Conservation (phyloP, 306 rosid genomes). For the Cucurbita maxima region DNA sequence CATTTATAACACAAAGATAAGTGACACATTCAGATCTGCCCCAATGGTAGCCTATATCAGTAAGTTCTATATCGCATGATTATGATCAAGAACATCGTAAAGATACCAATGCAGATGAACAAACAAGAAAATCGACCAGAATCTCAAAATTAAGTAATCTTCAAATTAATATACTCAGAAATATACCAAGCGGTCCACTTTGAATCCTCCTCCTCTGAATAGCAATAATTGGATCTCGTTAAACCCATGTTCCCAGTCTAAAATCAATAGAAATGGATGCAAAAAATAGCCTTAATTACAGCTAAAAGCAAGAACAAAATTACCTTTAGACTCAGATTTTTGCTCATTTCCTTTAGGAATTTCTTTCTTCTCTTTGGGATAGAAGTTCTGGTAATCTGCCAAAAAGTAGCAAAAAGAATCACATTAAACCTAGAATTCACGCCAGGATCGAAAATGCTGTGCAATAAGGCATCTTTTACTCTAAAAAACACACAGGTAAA, state of each 20-base stretch:
- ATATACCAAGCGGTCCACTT: neutral
- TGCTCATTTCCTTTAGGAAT: conserved; percentile 52
- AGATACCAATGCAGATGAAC: neutral
- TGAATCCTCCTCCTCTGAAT: neutral
- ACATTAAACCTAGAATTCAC: neutral
- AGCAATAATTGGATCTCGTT: neutral
- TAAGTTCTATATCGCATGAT: neutral
- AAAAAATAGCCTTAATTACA: neutral
- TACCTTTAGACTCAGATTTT: conserved; percentile 76
- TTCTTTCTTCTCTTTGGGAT: conserved; percentile 85
- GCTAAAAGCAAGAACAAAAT: neutral
- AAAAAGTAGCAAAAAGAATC: neutral
- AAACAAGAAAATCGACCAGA: neutral
- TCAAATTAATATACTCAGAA: neutral
- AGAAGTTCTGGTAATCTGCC: conserved; percentile 78
- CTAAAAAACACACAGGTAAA: too few relatives aligned
- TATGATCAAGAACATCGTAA: neutral
- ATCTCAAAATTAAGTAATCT: neutral
- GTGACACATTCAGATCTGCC: neutral
- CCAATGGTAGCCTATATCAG: neutral
- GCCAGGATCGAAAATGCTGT: neutral
- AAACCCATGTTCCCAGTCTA: neutral
- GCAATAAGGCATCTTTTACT: neutral
- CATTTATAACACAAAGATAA: neutral
- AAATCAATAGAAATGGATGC: neutral